A percentile compares a stretch with the other conserved stretches of the same genome.
Evolutionary conservation across 352 stramenopile genomes (phyloP).

Genomic region (Phytopythium oedochilum): DNA sequence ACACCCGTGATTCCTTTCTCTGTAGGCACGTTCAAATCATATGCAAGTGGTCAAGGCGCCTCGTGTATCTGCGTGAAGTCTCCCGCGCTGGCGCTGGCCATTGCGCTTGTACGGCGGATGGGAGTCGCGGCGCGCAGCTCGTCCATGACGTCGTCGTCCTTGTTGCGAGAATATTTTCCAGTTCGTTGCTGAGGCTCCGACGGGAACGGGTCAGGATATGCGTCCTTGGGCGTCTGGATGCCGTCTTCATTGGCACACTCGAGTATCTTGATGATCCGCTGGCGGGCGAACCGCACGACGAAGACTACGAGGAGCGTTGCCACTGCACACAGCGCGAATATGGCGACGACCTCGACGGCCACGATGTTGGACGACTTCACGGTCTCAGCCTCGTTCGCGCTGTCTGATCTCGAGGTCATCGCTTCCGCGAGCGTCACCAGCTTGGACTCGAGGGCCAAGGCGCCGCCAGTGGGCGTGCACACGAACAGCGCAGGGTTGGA

Average conservation of each 20-base stretch:
- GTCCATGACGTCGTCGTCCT: constrained; percentile 2
- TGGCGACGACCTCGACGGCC: constrained; percentile 15
- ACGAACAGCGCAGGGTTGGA: constrained; percentile 5
- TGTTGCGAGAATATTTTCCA: not conserved
- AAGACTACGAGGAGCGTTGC: constrained; percentile 22
- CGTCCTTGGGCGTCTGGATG: constrained; percentile 5
- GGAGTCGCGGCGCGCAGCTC: constrained; percentile 2
- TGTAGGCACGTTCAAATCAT: not conserved
- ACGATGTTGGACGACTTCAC: constrained; percentile 43
- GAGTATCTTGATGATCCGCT: not conserved
- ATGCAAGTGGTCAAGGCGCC: not conserved
- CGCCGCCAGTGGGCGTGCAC: constrained; percentile 4
- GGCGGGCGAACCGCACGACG: constrained; percentile 11
- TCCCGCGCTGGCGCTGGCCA: not conserved
- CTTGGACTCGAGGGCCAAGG: constrained; percentile 2
- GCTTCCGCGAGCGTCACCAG: not conserved
- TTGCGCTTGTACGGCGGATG: constrained; percentile 3
- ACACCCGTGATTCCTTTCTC: not conserved
- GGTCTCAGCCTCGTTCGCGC: not conserved
- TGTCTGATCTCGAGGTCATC: not conserved
- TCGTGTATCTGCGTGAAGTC: not conserved
- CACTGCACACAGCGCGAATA: constrained; percentile 4
- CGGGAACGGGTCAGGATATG: not conserved
- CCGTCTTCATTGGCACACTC: not conserved
- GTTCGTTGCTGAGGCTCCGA: not conserved